Evolutionary conservation across 2,329 filamentous ascomycete species (phyloP).

Genomic region (Claviceps spartinae): DNA sequence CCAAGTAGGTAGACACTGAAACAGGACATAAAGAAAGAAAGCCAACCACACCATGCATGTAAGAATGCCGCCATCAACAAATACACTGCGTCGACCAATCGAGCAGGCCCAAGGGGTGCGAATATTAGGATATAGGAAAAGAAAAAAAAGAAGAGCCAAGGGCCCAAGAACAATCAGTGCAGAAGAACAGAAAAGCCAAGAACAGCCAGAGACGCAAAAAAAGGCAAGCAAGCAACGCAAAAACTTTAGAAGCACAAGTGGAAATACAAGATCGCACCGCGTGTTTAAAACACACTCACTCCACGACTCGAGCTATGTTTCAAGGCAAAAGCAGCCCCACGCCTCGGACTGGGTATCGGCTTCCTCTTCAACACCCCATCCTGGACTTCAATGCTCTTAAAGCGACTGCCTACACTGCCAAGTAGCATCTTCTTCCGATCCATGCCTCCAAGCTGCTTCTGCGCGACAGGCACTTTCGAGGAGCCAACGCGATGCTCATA

Average conservation of each 20-base stretch:
- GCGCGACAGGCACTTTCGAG: constrained; percentile 26
- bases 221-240: background rate
- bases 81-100: background rate
- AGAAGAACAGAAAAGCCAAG: background rate
- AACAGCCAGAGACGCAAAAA: background rate
- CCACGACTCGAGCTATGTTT: background rate
- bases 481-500: constrained; percentile 30
- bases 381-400: constrained; percentile 9
- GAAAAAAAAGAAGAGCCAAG: background rate
- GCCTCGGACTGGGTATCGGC: constrained; percentile 2
- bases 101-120: background rate
- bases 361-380: constrained; percentile 7
- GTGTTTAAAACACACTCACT: background rate
- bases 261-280: background rate
- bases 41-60: background rate
- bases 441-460: constrained; percentile 17
- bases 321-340: constrained; percentile 6
- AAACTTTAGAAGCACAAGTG: background rate
- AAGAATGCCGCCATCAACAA: background rate
- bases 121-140: background rate
- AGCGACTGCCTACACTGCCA: constrained; percentile 1
- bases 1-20: background rate
- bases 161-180: background rate
- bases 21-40: background rate
- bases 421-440: constrained; percentile 6